Base-by-base conservation (phyloP, 352 stramenopile genomes). In the Phytophthora sansomeana region DNA sequence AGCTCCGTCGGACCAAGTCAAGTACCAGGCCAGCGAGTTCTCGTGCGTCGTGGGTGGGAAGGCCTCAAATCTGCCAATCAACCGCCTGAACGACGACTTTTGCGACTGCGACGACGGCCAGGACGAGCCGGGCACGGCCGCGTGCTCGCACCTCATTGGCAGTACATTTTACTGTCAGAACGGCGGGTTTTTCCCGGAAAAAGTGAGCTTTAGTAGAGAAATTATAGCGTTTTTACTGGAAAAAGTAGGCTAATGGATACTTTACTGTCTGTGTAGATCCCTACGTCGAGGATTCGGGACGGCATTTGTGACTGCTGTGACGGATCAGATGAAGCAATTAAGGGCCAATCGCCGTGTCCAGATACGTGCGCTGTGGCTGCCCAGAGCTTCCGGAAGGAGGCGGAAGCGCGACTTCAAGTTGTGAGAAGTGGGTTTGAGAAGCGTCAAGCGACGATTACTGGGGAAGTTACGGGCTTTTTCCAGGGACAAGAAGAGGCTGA, bases 221-320 rank as follows among this genome's bases (percentile, higher is more conserved):
- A 7, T 42, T 13, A 42, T 19, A 13, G 19, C 10, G n/a, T n/a
- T 38, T 38, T 38, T 38, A 10, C 6, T 36, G 33, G 1, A n/a
- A 6, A n/a, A 16, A 38, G 3, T 2, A 5, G 6, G 1, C 11
- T 5, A 11, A 38, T 61, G 48, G 44, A 10, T 49, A 14, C 26
- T 52, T 44, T 32, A n/a, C n/a, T n/a, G n/a, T n/a, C n/a, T n/a
- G n/a, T 43, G 28, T 76, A 87, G 67, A 87, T 92, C 35, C 85
- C 91, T 10, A 86, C 86, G 5, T 98, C 91, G 1, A 74, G 88
- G 14, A 67, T 99, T 24, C 75, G 96, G 41, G 97, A 99, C 71
- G 94, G 92, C 9, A 85, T 99, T 54, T 99, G 97, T 67, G 97
- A 99, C 81, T 99, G 97, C 75, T 99, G 97, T 58, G 96, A 99